These are phyloP conservation scores for Thuidium tamariscinum DNA, from an alignment of 225 moss, liverwort and hornwort genomes.

Conservation along the genomic window DNA sequence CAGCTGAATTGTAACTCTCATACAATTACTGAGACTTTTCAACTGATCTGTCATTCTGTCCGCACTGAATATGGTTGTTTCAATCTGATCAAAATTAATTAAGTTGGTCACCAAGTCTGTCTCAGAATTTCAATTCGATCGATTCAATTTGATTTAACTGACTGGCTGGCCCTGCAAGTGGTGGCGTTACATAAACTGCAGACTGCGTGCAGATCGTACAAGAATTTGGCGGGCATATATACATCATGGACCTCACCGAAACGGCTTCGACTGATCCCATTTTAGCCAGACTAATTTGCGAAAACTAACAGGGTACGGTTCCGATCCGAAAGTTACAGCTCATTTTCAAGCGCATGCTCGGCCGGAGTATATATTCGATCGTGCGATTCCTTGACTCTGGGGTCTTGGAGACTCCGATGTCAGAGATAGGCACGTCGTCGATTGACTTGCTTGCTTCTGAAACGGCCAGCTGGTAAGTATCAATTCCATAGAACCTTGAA, in stretches of 20 bases:
- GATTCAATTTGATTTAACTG: neutral
- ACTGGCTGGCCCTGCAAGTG: too few species aligned
- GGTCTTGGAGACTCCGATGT: neutral
- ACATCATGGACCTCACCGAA: neutral
- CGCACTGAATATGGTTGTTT: neutral
- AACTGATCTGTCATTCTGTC: neutral
- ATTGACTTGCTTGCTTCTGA: neutral
- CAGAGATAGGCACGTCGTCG: neutral
- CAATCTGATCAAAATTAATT: neutral
- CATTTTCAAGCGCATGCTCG: neutral
- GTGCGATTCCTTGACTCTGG: neutral
- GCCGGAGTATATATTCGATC: neutral
- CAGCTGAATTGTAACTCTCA: too few species aligned
- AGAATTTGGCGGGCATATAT: neutral
- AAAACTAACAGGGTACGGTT: neutral
- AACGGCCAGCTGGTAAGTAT: neutral
- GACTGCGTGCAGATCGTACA: neutral
- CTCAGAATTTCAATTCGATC: neutral
- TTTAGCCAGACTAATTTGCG: neutral
- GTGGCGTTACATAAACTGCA: neutral
- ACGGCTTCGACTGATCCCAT: neutral
- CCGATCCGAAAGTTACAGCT: neutral
- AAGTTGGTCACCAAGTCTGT: neutral
- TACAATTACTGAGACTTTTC: too few species aligned
- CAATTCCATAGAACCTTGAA: neutral